Conservation (phyloP, 805 yeast genomes). For the Deakozyma indianensis region DNA sequence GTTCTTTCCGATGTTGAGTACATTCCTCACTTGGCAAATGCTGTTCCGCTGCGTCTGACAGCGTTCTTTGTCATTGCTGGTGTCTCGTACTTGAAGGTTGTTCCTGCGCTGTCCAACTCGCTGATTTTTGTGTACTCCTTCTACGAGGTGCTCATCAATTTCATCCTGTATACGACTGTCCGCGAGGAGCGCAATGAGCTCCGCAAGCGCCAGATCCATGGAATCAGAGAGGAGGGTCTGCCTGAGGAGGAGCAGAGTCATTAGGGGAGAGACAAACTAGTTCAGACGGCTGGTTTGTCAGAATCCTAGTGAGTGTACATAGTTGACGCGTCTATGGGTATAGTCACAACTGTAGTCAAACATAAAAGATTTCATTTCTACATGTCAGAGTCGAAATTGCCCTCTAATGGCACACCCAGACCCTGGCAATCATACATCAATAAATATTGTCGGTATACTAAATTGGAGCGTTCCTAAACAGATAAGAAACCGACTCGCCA, state of each 20-base stretch:
- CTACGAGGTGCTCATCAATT: conserved; percentile 18
- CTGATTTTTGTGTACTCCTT: conserved; percentile 19
- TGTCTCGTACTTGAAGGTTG: conserved; percentile 11
- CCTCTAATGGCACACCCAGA: too few relatives aligned
- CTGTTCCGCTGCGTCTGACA: conserved; percentile 17
- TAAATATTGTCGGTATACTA: conserved; percentile 5
- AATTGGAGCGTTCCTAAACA: conserved; percentile 55
- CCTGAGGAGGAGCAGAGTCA: conserved; percentile 4
- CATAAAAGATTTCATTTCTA: too few relatives aligned
- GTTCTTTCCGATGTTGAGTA: neutral
- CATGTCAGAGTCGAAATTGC: too few relatives aligned
- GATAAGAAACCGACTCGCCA: conserved; percentile 87
- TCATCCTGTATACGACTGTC: conserved; percentile 15
- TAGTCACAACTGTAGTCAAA: too few relatives aligned
- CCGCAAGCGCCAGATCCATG: conserved; percentile 5
- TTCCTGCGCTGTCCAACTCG: conserved; percentile 14
- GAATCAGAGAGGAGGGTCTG: conserved; percentile 13
- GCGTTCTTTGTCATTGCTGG: conserved; percentile 13
- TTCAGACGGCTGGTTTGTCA: too few relatives aligned
- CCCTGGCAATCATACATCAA: too few relatives aligned
- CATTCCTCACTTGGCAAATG: neutral
- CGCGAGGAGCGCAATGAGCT: conserved; percentile 23
- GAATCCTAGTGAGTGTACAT: too few relatives aligned
- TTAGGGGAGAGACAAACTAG: neutral
- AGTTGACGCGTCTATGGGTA: too few relatives aligned